phyloP scores from a whole-genome alignment of 2,329 filamentous ascomycete genomes.

The Colletotrichum magnum region DNA sequence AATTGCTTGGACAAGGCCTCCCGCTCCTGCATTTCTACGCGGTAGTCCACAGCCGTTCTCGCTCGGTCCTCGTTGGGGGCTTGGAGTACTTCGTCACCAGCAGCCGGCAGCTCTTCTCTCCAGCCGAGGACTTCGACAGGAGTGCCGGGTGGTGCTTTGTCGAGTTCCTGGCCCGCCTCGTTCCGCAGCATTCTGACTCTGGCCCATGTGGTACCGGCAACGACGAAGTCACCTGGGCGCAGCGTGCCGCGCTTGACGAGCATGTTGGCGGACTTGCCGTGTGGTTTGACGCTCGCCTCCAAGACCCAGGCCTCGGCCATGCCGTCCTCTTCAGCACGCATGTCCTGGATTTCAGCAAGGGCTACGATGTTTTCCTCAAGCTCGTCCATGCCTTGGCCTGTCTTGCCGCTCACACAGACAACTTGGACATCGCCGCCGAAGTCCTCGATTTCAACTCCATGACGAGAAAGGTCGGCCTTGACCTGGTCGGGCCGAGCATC shows the following conservation, averaged over 20 bases:
- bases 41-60: slow-evolving; percentile 82
- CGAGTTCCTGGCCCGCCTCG: slow-evolving; percentile 81
- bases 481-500: slow-evolving; percentile 85
- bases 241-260: slow-evolving; percentile 91
- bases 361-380: slow-evolving; percentile 92
- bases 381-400: slow-evolving; percentile 90
- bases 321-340: slow-evolving; percentile 83
- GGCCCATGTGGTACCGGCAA: slow-evolving; percentile 90
- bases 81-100: slow-evolving; percentile 90
- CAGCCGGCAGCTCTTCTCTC: slow-evolving; percentile 83
- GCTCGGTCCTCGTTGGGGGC: slow-evolving; percentile 84
- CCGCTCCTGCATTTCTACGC: slow-evolving; percentile 79
- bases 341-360: slow-evolving; percentile 90
- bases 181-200: slow-evolving; percentile 88
- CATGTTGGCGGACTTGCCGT: slow-evolving; percentile 89
- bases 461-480: slow-evolving; percentile 85
- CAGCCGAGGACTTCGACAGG: slow-evolving; percentile 97
- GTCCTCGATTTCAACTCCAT: slow-evolving; percentile 94
- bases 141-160: slow-evolving; percentile 85
- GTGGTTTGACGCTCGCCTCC: slow-evolving; percentile 88
- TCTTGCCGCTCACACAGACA: slow-evolving; percentile 92
- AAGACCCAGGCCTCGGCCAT: slow-evolving; percentile 93
- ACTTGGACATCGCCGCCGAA: slow-evolving; percentile 95
- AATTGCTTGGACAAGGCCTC: slow-evolving; percentile 86
- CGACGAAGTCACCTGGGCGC: slow-evolving; percentile 83